Evolutionary conservation across 2,329 filamentous ascomycete species (phyloP).

Genomic region (Huntiella bhutanensis): DNA sequence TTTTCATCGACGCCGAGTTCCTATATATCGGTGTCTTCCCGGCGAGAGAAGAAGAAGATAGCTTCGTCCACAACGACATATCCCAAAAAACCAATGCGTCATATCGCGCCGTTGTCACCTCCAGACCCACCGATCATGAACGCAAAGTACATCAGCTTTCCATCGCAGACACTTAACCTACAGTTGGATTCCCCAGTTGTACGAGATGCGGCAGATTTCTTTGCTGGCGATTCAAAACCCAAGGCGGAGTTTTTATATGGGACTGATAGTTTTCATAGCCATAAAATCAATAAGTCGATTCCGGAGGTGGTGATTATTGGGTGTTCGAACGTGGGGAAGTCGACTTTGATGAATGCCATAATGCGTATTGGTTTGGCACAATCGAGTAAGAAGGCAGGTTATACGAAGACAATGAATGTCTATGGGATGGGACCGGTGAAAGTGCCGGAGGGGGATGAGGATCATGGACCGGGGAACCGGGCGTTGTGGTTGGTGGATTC

Average conservation of each 20-base stretch:
- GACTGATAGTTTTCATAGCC: constrained; percentile 27
- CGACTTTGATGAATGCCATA: constrained; percentile 69
- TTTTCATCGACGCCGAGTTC: too few species aligned
- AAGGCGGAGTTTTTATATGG: constrained; percentile 27
- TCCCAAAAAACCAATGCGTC: too few species aligned
- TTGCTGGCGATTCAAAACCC: constrained; percentile 11
- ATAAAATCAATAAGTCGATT: constrained; percentile 30
- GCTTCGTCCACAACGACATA: too few species aligned
- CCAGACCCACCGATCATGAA: too few species aligned
- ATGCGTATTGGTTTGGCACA: constrained; percentile 33
- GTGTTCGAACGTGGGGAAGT: constrained; percentile 80
- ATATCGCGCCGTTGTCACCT: too few species aligned
- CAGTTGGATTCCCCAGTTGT: not conserved
- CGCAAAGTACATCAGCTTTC: too few species aligned
- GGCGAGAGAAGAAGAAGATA: too few species aligned
- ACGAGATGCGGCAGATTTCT: constrained; percentile 4
- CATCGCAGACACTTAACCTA: too few species aligned
- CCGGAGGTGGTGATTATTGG: constrained; percentile 60
- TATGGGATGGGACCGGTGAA: constrained; percentile 31
- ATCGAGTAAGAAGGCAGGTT: constrained; percentile 31
- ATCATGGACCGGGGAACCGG: not conserved
- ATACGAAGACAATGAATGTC: constrained; percentile 35
- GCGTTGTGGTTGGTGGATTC: constrained; percentile 32
- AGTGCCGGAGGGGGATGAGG: not conserved
- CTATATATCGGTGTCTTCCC: too few species aligned